Evolutionary conservation across 139 green algal genomes (phyloP).

Genomic region (Coelastrella sp.): DNA sequence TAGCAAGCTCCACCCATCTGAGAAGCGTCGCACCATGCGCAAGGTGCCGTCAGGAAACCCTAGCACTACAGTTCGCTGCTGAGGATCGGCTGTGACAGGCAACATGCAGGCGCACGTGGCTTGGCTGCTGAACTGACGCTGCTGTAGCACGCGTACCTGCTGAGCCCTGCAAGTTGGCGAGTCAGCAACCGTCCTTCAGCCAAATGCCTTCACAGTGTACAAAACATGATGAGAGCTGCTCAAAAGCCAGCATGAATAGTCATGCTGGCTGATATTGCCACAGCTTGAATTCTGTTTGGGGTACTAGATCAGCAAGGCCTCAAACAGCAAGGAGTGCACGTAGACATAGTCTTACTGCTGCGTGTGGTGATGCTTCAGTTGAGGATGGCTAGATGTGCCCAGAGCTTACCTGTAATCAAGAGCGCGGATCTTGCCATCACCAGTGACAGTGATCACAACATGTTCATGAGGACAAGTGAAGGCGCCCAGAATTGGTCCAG

Average conservation of each 20-base stretch:
- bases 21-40: constrained; percentile 55
- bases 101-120: background rate
- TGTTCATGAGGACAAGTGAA: constrained; percentile 54
- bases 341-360: too few species aligned
- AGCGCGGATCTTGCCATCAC: constrained; percentile 66
- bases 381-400: background rate
- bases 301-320: too few species aligned
- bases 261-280: too few species aligned
- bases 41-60: constrained; percentile 74
- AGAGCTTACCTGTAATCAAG: constrained; percentile 66
- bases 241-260: too few species aligned
- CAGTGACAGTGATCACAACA: constrained; percentile 61
- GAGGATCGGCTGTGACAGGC: background rate
- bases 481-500: constrained; percentile 66
- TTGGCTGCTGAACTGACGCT: background rate
- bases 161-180: background rate
- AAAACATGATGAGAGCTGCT: too few species aligned
- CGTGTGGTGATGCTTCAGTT: background rate
- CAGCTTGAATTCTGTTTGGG: too few species aligned
- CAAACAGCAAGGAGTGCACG: too few species aligned
- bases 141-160: constrained; percentile 21
- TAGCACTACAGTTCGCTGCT: constrained; percentile 12
- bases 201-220: too few species aligned
- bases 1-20: constrained; percentile 63
- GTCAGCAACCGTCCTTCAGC: background rate